phyloP scores from a whole-genome alignment of 257 asterid species.

The Solanum clarkiae region DNA sequence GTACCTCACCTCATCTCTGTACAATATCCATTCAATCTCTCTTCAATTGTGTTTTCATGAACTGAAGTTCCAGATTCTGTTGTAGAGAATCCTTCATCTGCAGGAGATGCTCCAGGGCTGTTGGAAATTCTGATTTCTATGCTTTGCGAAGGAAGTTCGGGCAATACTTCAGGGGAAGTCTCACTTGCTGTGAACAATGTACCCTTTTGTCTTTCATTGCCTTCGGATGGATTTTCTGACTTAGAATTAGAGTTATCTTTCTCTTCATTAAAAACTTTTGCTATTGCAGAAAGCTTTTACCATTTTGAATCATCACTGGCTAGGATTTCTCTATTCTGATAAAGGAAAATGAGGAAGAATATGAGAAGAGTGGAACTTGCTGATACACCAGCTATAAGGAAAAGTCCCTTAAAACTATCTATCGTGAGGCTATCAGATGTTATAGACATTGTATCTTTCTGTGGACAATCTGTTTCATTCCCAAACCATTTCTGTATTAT shows the following conservation, averaged over 20 bases:
- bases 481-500: conserved; percentile 16
- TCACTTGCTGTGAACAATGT: not conserved
- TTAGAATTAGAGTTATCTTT: not conserved
- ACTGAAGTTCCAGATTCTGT: conserved; percentile 16
- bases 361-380: conserved; percentile 18
- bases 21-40: not conserved
- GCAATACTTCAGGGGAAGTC: not conserved
- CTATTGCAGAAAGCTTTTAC: conserved; percentile 19
- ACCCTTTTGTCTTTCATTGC: not conserved
- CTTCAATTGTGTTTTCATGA: not conserved
- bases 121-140: conserved; percentile 5
- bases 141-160: not conserved
- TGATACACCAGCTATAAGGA: conserved; percentile 19
- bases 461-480: conserved; percentile 1
- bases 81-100: conserved; percentile 16
- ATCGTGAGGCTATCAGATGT: conserved; percentile 1
- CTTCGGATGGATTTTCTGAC: not conserved
- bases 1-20: too few species aligned
- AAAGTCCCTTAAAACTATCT: conserved; percentile 28
- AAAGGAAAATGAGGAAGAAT: conserved; percentile 20
- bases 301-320: conserved; percentile 9
- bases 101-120: not conserved
- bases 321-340: conserved; percentile 15
- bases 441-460: not conserved
- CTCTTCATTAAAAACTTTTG: conserved; percentile 18